Base-by-base conservation (phyloP, 345 rosid species). In the Combretum micranthum region DNA sequence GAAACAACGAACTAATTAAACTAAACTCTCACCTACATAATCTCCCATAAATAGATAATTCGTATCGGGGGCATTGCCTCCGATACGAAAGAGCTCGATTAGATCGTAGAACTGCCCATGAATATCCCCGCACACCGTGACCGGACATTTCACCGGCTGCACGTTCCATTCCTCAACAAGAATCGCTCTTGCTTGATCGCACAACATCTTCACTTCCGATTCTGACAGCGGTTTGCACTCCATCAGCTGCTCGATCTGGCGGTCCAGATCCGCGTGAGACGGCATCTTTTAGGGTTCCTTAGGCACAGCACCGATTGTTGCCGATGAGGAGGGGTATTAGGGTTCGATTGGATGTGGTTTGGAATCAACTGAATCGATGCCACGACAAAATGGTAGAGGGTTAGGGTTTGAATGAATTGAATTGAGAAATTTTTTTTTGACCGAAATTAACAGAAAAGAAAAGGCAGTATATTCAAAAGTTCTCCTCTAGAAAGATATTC, bases 31-130 rank as follows among this genome's bases (percentile, higher is more conserved):
- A 87, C 99, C 99, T 59, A 93, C 99, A 64, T 93, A 93, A 65
- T 93, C 99, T 20, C 99, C 99, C 99, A 93, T 93, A 69, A 93
- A 93, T 74, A 93, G 95, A 64, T 93, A 93, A 64, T 93, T 93
- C 2, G 99, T 93, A 59, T 89, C 97, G 2, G 99, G 99, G 11
- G 99, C 73, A 70, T 83, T 85, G 65, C 99, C 99, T 23, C 99
- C 99, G 53, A 93, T 93, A 52, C 85, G 74, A 64, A 93, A 93
- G 39, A 93, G 95, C 81, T 93, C 99, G 61, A 93, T 71, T 44
- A 93, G 91, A 72, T 93, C 99, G 66, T 93, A 93, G 56, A 93
- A 93, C 82, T 93, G 99, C 13, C 99, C 99, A 66, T 93, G 99
- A 55, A 93, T 93, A 81, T 93, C 99, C 44, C 99, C 99, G 69